Conservation (phyloP, 1,284 basidiomycete genomes). For the Puccinia horiana region DNA sequence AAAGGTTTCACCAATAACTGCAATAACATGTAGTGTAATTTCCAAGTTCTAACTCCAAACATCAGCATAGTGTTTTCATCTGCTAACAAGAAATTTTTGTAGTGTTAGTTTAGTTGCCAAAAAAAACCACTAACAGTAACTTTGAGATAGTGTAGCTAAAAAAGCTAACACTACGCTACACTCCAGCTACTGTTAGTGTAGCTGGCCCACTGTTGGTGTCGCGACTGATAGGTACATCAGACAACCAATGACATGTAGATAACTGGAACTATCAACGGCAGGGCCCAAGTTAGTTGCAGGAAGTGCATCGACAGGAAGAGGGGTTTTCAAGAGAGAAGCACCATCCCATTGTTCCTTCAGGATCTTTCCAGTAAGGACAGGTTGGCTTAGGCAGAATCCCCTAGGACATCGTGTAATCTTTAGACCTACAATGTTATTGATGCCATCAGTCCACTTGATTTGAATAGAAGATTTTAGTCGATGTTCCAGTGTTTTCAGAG, state of each 20-base stretch:
- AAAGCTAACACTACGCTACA: too few species aligned
- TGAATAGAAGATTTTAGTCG: background rate
- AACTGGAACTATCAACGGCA: background rate
- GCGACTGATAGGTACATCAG: background rate
- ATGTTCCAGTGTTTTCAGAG: background rate
- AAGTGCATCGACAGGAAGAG: background rate
- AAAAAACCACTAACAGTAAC: too few species aligned
- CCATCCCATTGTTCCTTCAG: background rate
- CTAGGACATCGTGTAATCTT: too few species aligned
- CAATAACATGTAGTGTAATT: too few species aligned
- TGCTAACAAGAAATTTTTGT: too few species aligned
- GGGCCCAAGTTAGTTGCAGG: background rate
- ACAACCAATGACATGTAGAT: background rate
- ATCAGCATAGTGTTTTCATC: too few species aligned
- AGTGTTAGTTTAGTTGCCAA: too few species aligned
- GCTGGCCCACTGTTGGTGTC: too few species aligned
- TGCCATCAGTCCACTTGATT: background rate
- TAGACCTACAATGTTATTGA: constrained; percentile 2
- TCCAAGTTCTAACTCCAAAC: too few species aligned
- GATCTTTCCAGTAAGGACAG: background rate
- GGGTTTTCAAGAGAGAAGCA: background rate
- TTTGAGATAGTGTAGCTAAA: too few species aligned
- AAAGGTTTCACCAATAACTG: too few species aligned
- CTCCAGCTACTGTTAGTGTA: too few species aligned
- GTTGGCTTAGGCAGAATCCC: background rate